Evolutionary conservation across 768 basidiomycete species (phyloP), one percentile per base, ranked within the genome.

Genomic region (Suillus variegatus): DNA sequence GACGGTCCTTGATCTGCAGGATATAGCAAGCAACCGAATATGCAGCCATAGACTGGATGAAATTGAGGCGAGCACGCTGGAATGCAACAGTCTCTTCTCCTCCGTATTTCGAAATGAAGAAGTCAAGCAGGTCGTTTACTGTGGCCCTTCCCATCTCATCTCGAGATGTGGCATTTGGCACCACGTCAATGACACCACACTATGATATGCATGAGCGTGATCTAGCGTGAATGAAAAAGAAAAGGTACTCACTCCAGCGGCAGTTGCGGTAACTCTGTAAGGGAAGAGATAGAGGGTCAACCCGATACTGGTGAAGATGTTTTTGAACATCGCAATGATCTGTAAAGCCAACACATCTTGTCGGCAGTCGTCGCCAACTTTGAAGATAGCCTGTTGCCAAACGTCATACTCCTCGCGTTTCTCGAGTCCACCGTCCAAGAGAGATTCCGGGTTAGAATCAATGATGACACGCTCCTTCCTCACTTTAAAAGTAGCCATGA

Each of bases 401-500:
- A 96, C 90, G 67, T 98, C 95, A 73, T 91, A 93, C 70, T 89
- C 84, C 54, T 82, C 81, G 36, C 77, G 84, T 52, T 78, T 88
- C 71, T 89, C 87, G 38, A 81, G 74, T 16, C 78, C 82, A n/a
- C 82, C 86, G 35, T 90, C 85, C 60, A 94, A 75, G 35, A 95
- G 80, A 20, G 88, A 88, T 65, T 95, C 91, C 0, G 92, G 88
- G 72, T 95, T 85, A 13, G 84, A 83, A 66, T 88, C 81, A 25
- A 94, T 78, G 25, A 88, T 85, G 28, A 90, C 73, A 6, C 86
- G 83, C 67, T 95, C 91, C 75, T 98, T 97, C 64, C 93, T 87
- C 28, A 99, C 97, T 82, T 97, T 97, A 84, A 99, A 99, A 1
- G 97, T 98, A 1, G 97, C 97, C 97, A 99, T 99, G 81, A 99